A percentile compares a stretch with the other conserved stretches of the same genome.
Conservation (phyloP, 2,329 filamentous ascomycete species). For the Alternaria arborescens region DNA sequence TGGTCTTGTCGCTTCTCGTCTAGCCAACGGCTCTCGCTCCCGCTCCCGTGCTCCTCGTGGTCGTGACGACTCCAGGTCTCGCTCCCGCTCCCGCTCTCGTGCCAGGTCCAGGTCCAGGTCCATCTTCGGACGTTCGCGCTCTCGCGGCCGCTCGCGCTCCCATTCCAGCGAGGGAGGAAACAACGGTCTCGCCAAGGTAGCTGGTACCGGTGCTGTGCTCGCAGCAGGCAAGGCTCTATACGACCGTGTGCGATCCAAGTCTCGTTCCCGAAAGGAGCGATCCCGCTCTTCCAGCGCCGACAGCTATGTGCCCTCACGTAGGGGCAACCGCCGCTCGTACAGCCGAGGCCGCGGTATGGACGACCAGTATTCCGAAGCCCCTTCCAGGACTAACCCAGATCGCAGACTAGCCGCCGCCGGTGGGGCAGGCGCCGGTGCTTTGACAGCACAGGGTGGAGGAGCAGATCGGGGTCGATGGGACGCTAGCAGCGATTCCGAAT, state of each 20-base stretch:
- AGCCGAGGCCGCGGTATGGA: constrained; percentile 54
- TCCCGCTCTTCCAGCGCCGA: constrained; percentile 55
- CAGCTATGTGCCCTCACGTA: constrained; percentile 60
- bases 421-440: constrained; percentile 50
- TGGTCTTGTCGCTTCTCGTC: constrained; percentile 83
- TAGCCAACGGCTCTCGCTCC: constrained; percentile 81
- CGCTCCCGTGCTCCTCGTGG: constrained; percentile 58
- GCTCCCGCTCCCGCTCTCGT: constrained; percentile 63
- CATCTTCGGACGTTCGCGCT: constrained; percentile 49
- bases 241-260: constrained; percentile 64
- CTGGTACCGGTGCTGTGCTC: constrained; percentile 59
- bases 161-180: constrained; percentile 59
- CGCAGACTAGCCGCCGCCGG: constrained; percentile 49
- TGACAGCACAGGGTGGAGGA: constrained; percentile 35
- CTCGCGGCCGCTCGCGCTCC: constrained; percentile 54
- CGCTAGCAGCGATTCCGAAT: constrained; percentile 55
- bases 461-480: constrained; percentile 32
- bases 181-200: constrained; percentile 59
- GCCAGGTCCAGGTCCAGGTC: constrained; percentile 62
- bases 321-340: constrained; percentile 54
- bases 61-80: constrained; percentile 52
- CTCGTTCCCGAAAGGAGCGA: constrained; percentile 56
- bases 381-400: constrained; percentile 47
- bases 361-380: constrained; percentile 52
- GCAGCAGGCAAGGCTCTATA: constrained; percentile 62